Percentiles rank a stretch among this genome's conserved stretches.
Evolutionary conservation across 805 yeast genomes (phyloP).

Genomic region (Metschnikowia kofuensis): DNA sequence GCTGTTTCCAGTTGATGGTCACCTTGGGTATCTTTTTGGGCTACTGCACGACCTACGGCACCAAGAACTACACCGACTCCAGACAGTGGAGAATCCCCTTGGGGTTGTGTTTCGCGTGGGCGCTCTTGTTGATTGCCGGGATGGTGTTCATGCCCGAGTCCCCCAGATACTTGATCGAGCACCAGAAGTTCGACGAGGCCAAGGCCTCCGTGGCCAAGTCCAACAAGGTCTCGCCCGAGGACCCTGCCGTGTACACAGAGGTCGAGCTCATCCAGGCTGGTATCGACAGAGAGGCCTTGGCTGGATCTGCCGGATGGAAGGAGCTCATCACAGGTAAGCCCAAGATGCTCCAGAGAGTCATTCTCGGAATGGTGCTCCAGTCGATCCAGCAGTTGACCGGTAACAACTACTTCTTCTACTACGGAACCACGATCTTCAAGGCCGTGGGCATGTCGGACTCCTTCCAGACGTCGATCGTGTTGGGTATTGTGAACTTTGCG

Average conservation of each 20-base stretch:
- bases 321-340: constrained; percentile 65
- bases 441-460: constrained; percentile 52
- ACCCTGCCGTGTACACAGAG: constrained; percentile 53
- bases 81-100: constrained; percentile 70
- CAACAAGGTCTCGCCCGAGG: constrained; percentile 53
- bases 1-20: constrained; percentile 66
- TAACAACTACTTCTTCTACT: constrained; percentile 61
- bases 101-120: constrained; percentile 47
- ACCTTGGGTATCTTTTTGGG: constrained; percentile 72
- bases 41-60: constrained; percentile 64
- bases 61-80: constrained; percentile 49
- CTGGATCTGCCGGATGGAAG: constrained; percentile 64
- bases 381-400: constrained; percentile 61
- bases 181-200: constrained; percentile 51
- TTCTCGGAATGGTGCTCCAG: constrained; percentile 60
- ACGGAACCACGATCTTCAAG: constrained; percentile 55
- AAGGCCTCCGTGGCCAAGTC: constrained; percentile 52
- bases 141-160: constrained; percentile 67
- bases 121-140: constrained; percentile 46
- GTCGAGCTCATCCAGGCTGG: constrained; percentile 55
- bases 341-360: constrained; percentile 52
- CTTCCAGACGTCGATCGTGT: constrained; percentile 51
- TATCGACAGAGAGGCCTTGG: constrained; percentile 57
- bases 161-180: constrained; percentile 59
- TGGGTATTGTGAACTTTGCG: constrained; percentile 53